These are phyloP conservation scores for Polychaeton citri DNA, from an alignment of 2,329 filamentous ascomycete species.

Conservation along the genomic window DNA sequence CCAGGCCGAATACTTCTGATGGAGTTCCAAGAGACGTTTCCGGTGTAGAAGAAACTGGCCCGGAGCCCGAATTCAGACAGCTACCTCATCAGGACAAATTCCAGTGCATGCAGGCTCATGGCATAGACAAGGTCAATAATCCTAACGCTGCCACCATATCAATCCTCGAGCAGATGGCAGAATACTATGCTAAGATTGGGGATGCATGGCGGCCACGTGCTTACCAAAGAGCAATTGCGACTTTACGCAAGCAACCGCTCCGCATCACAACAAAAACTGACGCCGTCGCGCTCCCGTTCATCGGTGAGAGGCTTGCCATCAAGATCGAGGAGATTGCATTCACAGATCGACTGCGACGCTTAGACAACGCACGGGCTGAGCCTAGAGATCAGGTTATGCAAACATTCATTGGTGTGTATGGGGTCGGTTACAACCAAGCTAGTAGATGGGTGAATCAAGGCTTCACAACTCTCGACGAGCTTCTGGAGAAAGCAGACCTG, in stretches of 20 bases:
- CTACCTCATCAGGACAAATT: constrained; percentile 28
- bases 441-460: constrained; percentile 66
- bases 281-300: constrained; percentile 51
- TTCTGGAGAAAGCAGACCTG: constrained; percentile 48
- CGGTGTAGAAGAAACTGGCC: background rate
- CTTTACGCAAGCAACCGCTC: constrained; percentile 49
- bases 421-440: constrained; percentile 58
- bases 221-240: constrained; percentile 67
- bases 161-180: constrained; percentile 63
- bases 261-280: constrained; percentile 57
- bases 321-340: constrained; percentile 84
- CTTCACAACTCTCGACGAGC: constrained; percentile 58
- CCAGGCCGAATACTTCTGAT: constrained; percentile 15
- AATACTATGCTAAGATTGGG: constrained; percentile 60
- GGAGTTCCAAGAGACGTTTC: constrained; percentile 1
- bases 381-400: constrained; percentile 52
- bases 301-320: constrained; percentile 59
- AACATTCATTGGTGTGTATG: constrained; percentile 66
- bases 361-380: constrained; percentile 58
- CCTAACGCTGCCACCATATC: constrained; percentile 67
- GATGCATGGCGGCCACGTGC: constrained; percentile 65
- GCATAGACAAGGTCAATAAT: constrained; percentile 31
- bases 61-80: background rate
- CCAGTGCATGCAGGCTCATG: constrained; percentile 46
- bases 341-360: constrained; percentile 55